Base-by-base conservation (phyloP, 306 rosid species). In the Medicago truncatula region DNA sequence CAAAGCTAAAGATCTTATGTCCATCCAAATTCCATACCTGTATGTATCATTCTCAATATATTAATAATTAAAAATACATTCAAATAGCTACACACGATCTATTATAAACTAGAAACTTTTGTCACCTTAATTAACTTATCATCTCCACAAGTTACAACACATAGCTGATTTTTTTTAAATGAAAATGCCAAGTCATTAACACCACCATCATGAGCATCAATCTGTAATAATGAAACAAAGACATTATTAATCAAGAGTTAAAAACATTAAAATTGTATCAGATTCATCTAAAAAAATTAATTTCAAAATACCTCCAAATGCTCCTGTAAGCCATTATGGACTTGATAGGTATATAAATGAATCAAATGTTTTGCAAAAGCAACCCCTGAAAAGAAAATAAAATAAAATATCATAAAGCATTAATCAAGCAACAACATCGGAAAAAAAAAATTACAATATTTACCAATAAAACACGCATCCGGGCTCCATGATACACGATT, bases 1-100 rank as follows among this genome's bases (percentile, higher is more conserved):
- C 92, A 71, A 91, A 91, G 75, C 63, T 83, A 66, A 71, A 88
- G 21, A 88, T 84, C 49, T 75, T 87, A 4, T 81, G 72, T 50
- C 97, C 98, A 1, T 57, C 74, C 75, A 86, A 78, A 67, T 91
- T 91, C 98, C 98, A 93, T 16, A 93, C 96, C 98, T 93, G 77
- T 75, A 66, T 67, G 78, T 76, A 66, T 59, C 21, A 77, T 41
- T 31, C 36, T 13, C 31, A 39, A 79, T 58, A 53, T 1, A 15
- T 14, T 43, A 80, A 34, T 34, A 17, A 5, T 40, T 17, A 64
- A 68, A 44, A 21, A 67, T 40, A 31, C 72, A 40, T 76, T 71
- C 76, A 59, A 59, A 18, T 70, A 3, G 28, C 21, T 8, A 70
- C 15, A 73, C 2, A 70, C 15, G 62, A 70, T 40, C 41, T 41